These are phyloP conservation scores for Schizothecium vesticola DNA, from an alignment of 495 filamentous ascomycete species.

Conservation along the genomic window DNA sequence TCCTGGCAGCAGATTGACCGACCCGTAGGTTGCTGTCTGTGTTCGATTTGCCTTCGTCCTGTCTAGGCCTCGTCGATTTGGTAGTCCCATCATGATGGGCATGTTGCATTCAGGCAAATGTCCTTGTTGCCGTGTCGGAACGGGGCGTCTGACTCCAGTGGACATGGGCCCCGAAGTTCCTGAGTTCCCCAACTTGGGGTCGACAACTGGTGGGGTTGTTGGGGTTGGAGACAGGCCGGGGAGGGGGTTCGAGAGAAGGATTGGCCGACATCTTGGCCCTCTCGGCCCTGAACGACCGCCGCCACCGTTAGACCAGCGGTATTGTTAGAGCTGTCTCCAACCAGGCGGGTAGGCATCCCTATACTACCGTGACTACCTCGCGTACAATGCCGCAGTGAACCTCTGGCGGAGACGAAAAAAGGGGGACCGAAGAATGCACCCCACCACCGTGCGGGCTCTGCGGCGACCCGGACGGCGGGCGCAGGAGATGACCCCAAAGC, in stretches of 20 bases:
- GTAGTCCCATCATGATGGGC: background rate
- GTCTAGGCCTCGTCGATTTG: background rate
- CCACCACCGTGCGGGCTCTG: background rate
- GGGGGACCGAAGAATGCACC: background rate
- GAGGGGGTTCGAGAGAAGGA: background rate
- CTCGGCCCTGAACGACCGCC: background rate
- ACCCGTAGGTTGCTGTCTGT: background rate
- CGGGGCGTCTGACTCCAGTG: background rate
- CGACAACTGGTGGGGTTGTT: background rate
- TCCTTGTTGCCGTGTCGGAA: background rate
- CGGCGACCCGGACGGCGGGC: background rate
- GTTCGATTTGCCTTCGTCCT: background rate
- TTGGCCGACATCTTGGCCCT: background rate
- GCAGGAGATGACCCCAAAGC: background rate
- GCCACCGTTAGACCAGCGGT: background rate
- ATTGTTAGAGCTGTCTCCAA: background rate
- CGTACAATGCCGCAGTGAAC: background rate
- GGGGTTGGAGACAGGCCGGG: background rate
- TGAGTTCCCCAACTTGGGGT: background rate
- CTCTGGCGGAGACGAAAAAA: background rate
- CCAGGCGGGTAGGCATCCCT: background rate
- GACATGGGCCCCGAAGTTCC: background rate
- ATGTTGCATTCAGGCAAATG: background rate
- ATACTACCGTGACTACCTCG: background rate
- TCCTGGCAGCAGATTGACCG: background rate